These are phyloP conservation scores for Candida silvicultrix DNA, from an alignment of 805 yeast genomes.

Conservation along the genomic window DNA sequence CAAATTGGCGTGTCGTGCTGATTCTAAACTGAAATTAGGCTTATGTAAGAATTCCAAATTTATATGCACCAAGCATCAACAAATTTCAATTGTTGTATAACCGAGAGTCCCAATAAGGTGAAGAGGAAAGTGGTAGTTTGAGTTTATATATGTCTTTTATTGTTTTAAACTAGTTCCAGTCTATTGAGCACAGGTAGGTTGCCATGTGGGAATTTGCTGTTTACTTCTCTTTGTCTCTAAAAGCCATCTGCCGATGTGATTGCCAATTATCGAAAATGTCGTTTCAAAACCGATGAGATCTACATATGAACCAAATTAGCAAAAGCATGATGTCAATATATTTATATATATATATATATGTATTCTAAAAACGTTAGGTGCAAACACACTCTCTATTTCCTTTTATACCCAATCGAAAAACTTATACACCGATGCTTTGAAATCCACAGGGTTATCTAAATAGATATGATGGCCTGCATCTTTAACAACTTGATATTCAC, in stretches of 20 bases:
- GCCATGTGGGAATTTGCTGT: too few relatives aligned
- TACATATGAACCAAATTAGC: background rate
- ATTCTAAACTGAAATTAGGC: background rate
- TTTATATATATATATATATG: background rate
- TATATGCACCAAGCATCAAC: too few relatives aligned
- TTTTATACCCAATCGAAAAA: conserved; percentile 22
- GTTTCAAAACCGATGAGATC: background rate
- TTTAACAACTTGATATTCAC: conserved; percentile 30
- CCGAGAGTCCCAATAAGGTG: too few relatives aligned
- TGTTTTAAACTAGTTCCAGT: too few relatives aligned
- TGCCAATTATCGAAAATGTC: background rate
- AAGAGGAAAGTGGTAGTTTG: too few relatives aligned
- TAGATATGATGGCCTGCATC: conserved; percentile 65
- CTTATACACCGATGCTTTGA: conserved; percentile 36
- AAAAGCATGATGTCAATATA: background rate
- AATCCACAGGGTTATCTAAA: conserved; percentile 47
- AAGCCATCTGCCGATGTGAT: background rate
- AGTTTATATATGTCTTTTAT: too few relatives aligned
- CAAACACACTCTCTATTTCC: too few relatives aligned
- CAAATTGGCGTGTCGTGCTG: background rate
- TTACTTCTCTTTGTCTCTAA: too few relatives aligned
- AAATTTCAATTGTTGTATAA: too few relatives aligned
- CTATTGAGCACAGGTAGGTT: too few relatives aligned
- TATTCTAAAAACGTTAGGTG: background rate
- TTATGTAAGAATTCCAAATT: background rate